phyloP scores from a whole-genome alignment of 129 eudicot genomes.

The sunflower (Helianthus annuus) region HanXRQr2.0-SUNRISE NC_035441.2:180070479-180070978 shows the following conservation, averaged over 20 bases:
- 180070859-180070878: constrained; percentile 76
- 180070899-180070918: constrained; percentile 46
- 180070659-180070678: constrained; percentile 90
- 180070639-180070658: constrained; percentile 81
- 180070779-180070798: neutral
- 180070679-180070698: constrained; percentile 92
- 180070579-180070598: neutral
- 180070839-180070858: constrained; percentile 72
- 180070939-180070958: constrained; percentile 8
- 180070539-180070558: neutral
- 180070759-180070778: neutral
- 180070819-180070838: constrained; percentile 85
- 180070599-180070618: constrained; percentile 76
- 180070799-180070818: neutral
- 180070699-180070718: constrained; percentile 73
- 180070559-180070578: neutral
- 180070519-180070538: constrained; percentile 57
- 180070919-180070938: neutral
- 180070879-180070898: constrained; percentile 82
- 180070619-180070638: constrained; percentile 82
- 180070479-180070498: constrained; percentile 75
- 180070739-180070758: constrained; percentile 72
- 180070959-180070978: constrained; percentile 1
- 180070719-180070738: constrained; percentile 76
- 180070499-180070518: constrained; percentile 77